Evolutionary conservation across 106 monocot species (phyloP), one percentile per base, ranked within the genome.

Genomic region (Acanthochlamys bracteata): DNA sequence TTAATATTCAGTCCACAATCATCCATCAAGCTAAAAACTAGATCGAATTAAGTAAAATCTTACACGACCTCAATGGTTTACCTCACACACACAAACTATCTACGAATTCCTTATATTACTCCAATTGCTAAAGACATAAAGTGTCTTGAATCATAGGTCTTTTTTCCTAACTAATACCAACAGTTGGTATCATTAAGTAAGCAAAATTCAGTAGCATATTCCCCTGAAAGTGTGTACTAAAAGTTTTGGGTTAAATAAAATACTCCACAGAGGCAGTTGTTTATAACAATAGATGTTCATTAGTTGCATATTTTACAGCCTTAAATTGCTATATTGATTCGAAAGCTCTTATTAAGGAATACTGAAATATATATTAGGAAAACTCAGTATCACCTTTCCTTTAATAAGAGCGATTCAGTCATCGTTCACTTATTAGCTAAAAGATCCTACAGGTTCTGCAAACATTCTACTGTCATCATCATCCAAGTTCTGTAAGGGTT

Each of bases 381-480:
- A 66, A 59, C n/a, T 70, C 71, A 71, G 24, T 45, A 65, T 58
- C 45, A 70, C 65, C 1, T 59, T 76, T 76, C 69, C 58, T 51
- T 76, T 63, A 41, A 26, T 16, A 21, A 23, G 10, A 59, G 23
- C 1, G 56, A 22, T 23, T 61, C 22, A 69, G 69, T 60, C 45
- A 47, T 20, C 33, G 24, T 16, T 39, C 53, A 14, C 49, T 12
- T 17, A 70, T 1, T 16, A 51, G 24, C 49, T 60, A 60, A 51
- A 20, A 47, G 59, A 43, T 59, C 25, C 56, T 22, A 43, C 26
- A 57, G 43, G 41, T 51, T 7, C 49, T 52, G 25, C 26, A 42
- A 15, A 3, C 58, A 21, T 69, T 41, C 41, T 58, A 39, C 23
- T 43, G 42, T 23, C 61, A 56, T 54, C 43, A 63, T 53, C 19